Evolutionary conservation across 257 asterid species (phyloP).

Genomic region (Nicotiana otophora): DNA sequence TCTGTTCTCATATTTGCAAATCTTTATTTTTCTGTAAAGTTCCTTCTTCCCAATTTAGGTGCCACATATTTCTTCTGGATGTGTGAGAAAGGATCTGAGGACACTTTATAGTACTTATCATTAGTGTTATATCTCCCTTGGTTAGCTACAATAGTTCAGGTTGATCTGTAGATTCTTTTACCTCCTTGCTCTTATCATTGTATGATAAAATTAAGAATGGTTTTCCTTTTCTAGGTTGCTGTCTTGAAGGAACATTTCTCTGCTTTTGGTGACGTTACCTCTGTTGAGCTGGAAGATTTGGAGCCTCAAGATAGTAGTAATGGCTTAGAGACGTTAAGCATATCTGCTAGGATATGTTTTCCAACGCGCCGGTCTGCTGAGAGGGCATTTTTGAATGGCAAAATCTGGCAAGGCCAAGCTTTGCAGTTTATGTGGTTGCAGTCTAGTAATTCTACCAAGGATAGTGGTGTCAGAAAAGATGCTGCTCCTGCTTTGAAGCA

Average conservation of each 20-base stretch:
- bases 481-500: conserved; percentile 10
- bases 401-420: conserved; percentile 73
- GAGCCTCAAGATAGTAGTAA: conserved; percentile 37
- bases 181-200: not conserved
- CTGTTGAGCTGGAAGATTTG: conserved; percentile 57
- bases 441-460: conserved; percentile 18
- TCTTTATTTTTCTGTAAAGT: not conserved
- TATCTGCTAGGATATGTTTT: conserved; percentile 62
- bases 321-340: conserved; percentile 29
- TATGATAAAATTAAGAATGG: not conserved
- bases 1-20: not conserved
- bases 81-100: not conserved
- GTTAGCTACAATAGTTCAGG: not conserved
- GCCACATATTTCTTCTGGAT: not conserved
- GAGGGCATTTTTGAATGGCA: conserved; percentile 72
- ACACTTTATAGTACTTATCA: not conserved
- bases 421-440: conserved; percentile 65
- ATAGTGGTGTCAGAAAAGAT: not conserved
- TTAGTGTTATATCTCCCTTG: not conserved
- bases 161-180: not conserved
- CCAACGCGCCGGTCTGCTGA: conserved; percentile 69
- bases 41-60: not conserved
- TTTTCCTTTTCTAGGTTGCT: conserved; percentile 45
- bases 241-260: conserved; percentile 80
- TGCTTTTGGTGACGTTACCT: conserved; percentile 57